These are phyloP conservation scores for Malbranchea zuffiana DNA, from an alignment of 2,329 filamentous ascomycete genomes.

Conservation along the genomic window DNA sequence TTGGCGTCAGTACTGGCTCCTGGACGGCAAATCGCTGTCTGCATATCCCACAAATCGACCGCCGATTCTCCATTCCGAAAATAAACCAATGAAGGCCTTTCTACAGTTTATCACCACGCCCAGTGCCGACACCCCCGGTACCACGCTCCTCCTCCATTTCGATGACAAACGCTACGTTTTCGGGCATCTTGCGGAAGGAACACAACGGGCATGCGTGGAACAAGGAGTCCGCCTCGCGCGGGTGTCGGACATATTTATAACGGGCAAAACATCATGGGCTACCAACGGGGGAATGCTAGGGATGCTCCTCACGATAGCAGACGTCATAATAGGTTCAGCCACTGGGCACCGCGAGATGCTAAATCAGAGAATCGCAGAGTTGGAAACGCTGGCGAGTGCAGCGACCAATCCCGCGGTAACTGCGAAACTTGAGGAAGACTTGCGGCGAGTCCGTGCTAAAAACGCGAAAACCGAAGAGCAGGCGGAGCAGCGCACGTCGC, in stretches of 20 bases:
- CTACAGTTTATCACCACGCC: conserved; percentile 70
- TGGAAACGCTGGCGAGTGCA: conserved; percentile 3
- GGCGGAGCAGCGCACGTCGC: conserved; percentile 21
- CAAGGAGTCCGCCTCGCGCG: conserved; percentile 54
- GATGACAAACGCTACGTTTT: conserved; percentile 76
- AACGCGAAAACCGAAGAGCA: background rate
- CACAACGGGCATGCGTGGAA: conserved; percentile 64
- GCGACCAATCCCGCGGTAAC: conserved; percentile 14
- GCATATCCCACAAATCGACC: conserved; percentile 1
- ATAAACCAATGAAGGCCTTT: conserved; percentile 61
- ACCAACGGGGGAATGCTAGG: conserved; percentile 74
- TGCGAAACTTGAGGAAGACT: conserved; percentile 1
- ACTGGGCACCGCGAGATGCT: conserved; percentile 27
- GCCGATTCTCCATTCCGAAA: background rate
- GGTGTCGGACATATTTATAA: conserved; percentile 69
- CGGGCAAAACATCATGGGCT: conserved; percentile 64
- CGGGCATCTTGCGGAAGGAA: conserved; percentile 71
- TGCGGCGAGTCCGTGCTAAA: conserved; percentile 1
- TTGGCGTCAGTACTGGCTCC: conserved; percentile 3
- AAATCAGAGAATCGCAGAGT: conserved; percentile 6
- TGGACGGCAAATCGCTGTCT: conserved; percentile 3
- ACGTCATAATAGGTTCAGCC: conserved; percentile 44
- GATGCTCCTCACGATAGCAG: conserved; percentile 72
- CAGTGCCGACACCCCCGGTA: conserved; percentile 77
- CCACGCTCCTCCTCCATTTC: conserved; percentile 65